Percentiles rank a stretch among this genome's conserved stretches.
phyloP scores from a whole-genome alignment of 129 eudicot species.

The Lonicera japonica region DNA sequence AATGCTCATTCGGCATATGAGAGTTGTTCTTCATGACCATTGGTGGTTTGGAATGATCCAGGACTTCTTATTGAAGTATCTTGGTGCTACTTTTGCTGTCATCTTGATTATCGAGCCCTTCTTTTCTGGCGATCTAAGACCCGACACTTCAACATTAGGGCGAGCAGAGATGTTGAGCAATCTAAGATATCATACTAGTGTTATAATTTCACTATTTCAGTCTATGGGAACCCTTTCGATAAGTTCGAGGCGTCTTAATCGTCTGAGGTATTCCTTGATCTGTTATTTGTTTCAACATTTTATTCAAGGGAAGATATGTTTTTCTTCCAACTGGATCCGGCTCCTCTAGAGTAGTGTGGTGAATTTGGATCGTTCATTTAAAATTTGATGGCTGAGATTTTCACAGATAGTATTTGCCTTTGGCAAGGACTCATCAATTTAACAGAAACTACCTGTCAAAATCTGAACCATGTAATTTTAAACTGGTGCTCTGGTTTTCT shows the following conservation, averaged over 20 bases:
- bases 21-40: conserved; percentile 83
- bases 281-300: conserved; percentile 2
- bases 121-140: conserved; percentile 84
- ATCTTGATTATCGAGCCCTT: conserved; percentile 94
- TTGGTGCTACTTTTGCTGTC: conserved; percentile 99
- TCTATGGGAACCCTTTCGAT: conserved; percentile 93
- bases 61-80: conserved; percentile 91
- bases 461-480: too few species aligned
- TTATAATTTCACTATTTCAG: conserved; percentile 91
- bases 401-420: too few species aligned
- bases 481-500: too few species aligned
- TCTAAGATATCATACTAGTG: conserved; percentile 97
- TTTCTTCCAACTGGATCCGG: too few species aligned
- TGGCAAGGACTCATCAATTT: too few species aligned
- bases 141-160: conserved; percentile 90
- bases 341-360: too few species aligned
- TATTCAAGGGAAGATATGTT: background rate
- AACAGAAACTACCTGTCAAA: too few species aligned
- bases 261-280: conserved; percentile 63
- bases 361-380: too few species aligned
- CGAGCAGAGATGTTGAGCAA: conserved; percentile 99
- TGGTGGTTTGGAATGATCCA: conserved; percentile 99
- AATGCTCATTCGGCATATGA: conserved; percentile 64
- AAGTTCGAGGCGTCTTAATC: conserved; percentile 96
- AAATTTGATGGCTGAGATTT: too few species aligned